Conservation (phyloP, 176 grass and related monocot genomes). For the Lolium perenne region DNA sequence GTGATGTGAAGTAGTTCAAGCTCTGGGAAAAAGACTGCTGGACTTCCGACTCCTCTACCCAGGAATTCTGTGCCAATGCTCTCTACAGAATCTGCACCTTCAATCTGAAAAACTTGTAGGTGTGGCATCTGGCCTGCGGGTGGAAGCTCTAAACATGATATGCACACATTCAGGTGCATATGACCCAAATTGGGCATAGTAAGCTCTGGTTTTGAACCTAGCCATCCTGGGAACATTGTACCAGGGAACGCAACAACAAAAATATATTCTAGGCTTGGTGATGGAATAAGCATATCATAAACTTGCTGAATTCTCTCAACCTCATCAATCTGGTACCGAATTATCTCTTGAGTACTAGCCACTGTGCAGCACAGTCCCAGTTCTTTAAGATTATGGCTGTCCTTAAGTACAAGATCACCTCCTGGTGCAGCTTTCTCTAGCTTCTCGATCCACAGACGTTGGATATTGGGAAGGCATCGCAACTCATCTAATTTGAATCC, state of each 20-base stretch:
- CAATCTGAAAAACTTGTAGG: background rate
- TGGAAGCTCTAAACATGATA: conserved; percentile 21
- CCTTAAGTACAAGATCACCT: background rate
- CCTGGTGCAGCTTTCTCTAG: conserved; percentile 28
- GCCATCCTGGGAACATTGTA: conserved; percentile 16
- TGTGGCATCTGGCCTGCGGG: conserved; percentile 26
- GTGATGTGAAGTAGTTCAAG: conserved; percentile 1
- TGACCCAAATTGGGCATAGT: conserved; percentile 15
- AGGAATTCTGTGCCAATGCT: background rate
- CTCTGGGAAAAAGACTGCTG: background rate
- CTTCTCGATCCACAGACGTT: conserved; percentile 11
- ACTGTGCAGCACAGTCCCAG: background rate
- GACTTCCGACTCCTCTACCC: background rate
- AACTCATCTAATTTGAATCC: conserved; percentile 53
- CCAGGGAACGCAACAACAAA: background rate
- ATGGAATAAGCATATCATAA: conserved; percentile 19
- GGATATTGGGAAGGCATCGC: conserved; percentile 12
- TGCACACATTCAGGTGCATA: conserved; percentile 18
- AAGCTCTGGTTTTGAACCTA: background rate
- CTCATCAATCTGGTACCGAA: background rate
- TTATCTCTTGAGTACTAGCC: background rate
- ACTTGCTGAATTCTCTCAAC: background rate
- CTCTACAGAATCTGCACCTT: conserved; percentile 12
- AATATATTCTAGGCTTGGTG: background rate
- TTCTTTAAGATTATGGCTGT: background rate